Evolutionary conservation across 495 filamentous ascomycete genomes (phyloP).

Genomic region (Daldinia decipiens): DNA sequence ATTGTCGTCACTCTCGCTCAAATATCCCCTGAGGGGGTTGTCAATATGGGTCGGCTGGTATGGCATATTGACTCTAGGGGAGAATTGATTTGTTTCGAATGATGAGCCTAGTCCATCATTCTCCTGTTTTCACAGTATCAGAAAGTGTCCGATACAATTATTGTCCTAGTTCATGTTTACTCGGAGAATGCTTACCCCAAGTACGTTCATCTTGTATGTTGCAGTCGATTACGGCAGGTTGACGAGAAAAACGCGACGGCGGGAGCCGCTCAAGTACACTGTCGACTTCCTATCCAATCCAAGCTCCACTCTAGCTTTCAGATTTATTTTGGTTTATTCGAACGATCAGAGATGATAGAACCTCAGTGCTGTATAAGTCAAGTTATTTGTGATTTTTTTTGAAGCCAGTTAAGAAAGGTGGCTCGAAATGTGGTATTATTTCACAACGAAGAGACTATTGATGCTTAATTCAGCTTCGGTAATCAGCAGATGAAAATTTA

Average conservation of each 20-base stretch:
- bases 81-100: not conserved
- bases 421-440: not conserved
- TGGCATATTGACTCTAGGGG: not conserved
- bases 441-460: constrained; percentile 17
- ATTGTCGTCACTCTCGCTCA: not conserved
- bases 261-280: not conserved
- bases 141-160: not conserved
- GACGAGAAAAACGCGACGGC: not conserved
- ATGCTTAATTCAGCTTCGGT: not conserved
- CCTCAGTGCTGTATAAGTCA: not conserved
- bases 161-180: not conserved
- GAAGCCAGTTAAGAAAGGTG: not conserved
- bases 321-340: not conserved
- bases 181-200: not conserved
- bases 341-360: not conserved
- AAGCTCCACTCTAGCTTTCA: not conserved
- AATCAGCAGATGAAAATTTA: not conserved
- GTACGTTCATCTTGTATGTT: not conserved
- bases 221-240: not conserved
- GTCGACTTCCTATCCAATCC: not conserved
- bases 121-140: not conserved
- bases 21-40: not conserved
- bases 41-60: not conserved
- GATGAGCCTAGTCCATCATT: not conserved
- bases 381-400: not conserved